phyloP scores from a whole-genome alignment of 331 rosid species.

The Malus hybrid region DNA sequence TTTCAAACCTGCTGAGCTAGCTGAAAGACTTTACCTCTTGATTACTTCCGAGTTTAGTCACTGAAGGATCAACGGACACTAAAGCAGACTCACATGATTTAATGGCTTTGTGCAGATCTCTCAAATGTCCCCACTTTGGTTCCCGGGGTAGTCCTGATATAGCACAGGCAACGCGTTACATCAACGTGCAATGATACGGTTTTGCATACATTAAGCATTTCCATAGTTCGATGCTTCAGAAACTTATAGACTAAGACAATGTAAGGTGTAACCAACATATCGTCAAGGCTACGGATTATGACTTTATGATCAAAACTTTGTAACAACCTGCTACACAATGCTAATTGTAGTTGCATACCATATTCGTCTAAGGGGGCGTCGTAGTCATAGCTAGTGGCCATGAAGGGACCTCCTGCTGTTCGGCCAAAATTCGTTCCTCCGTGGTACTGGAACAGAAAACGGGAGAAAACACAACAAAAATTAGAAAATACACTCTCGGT shows the following conservation, averaged over 20 bases:
- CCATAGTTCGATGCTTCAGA: too few species aligned
- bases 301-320: conserved; percentile 2
- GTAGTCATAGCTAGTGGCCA: conserved; percentile 93
- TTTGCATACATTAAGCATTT: not conserved
- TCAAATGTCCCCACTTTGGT: conserved; percentile 93
- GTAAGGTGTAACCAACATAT: too few species aligned
- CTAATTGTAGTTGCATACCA: conserved; percentile 39
- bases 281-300: not conserved
- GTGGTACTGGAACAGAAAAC: conserved; percentile 53
- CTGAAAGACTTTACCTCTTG: conserved; percentile 46
- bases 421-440: conserved; percentile 98
- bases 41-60: conserved; percentile 58
- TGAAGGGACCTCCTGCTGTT: conserved; percentile 88
- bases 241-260: too few species aligned
- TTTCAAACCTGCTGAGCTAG: not conserved
- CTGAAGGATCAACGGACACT: conserved; percentile 59
- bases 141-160: conserved; percentile 57
- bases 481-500: not conserved
- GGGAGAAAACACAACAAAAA: not conserved
- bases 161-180: conserved; percentile 12
- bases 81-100: conserved; percentile 68
- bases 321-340: not conserved
- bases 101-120: conserved; percentile 83
- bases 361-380: conserved; percentile 93
- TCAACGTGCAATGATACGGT: not conserved